Conservation (phyloP, 2,329 filamentous ascomycete species). For the Cercospora beticola region DNA sequence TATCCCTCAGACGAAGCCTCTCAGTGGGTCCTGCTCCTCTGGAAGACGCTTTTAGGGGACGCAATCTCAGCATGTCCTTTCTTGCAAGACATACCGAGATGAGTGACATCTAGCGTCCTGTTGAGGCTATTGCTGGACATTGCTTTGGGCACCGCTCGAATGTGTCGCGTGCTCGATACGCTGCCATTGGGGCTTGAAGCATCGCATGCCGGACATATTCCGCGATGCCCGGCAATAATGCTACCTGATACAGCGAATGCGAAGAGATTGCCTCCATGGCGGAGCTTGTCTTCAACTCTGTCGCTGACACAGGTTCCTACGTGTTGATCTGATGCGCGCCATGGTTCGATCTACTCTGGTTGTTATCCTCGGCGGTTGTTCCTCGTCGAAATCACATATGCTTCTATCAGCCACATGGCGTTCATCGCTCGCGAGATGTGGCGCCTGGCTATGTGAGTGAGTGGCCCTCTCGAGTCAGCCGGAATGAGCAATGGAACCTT, state of each 20-base stretch:
- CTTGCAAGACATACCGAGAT: neutral
- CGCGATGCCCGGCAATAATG: neutral
- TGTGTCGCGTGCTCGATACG: neutral
- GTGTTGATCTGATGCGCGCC: neutral
- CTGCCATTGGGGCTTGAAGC: neutral
- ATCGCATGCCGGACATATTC: conserved; percentile 1
- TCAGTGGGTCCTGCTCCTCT: neutral
- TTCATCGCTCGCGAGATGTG: neutral
- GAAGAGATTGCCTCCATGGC: neutral
- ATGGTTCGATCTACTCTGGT: neutral
- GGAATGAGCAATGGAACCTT: neutral
- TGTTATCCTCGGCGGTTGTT: neutral
- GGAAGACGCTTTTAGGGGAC: neutral
- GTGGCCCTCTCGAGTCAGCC: neutral
- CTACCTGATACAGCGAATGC: neutral
- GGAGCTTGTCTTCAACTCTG: neutral
- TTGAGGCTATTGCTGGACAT: neutral
- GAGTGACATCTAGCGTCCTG: neutral
- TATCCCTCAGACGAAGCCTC: neutral
- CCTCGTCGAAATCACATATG: neutral
- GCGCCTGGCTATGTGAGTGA: neutral
- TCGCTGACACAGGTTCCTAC: neutral
- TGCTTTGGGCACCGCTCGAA: neutral
- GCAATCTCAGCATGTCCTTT: neutral
- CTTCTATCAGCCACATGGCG: conserved; percentile 11